Base-by-base conservation (phyloP, 2,329 filamentous ascomycete genomes). In the Fusarium sp. region DNA sequence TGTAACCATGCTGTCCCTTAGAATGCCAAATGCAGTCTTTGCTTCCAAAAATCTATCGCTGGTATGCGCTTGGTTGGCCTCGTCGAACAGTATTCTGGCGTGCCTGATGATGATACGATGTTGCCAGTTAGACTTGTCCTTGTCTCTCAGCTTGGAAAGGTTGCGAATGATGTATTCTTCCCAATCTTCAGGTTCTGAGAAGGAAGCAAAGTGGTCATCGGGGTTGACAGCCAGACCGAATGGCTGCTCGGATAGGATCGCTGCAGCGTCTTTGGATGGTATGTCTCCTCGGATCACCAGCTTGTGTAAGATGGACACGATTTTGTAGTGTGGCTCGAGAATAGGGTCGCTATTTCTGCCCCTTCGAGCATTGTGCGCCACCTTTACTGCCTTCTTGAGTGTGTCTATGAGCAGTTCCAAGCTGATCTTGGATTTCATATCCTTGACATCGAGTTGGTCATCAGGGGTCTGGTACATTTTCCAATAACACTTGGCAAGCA, bases 51-150 rank as follows among this genome's bases (percentile, higher is more conserved):
- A 77, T 7, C 68, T 82, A n/a, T 84, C 78, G 50, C 83, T 81
- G 46, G 65, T 87, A 77, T 70, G 63, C 4, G 56, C 63, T 41
- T 67, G 42, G 41, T 78, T 75, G 36, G 79, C 76, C 29, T 84
- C 81, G 50, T 83, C 80, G 52, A 86, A 87, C 10, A 88, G 72
- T 20, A 89, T 85, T 33, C 80, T 81, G 3, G 87, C 84, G 72
- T 92, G 90, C 23, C 94, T 89, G 74, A 91, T 90, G 52, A 93
- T 92, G 80, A 97, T 94, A 20, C 94, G 91, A 76, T 97, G 94
- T 75, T 97, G 94, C 94, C 94, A 97, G 72, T 96, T 95, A 1
- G 92, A 91, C 81, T 97, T 96, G 79, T 97, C 94, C 63, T 93
- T 93, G 47, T 88, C 87, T 14, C 84, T 83, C 11, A 89, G 75